These are phyloP conservation scores for Alternaria brassicae DNA, from an alignment of 2,329 filamentous ascomycete species.

Conservation along the genomic window DNA sequence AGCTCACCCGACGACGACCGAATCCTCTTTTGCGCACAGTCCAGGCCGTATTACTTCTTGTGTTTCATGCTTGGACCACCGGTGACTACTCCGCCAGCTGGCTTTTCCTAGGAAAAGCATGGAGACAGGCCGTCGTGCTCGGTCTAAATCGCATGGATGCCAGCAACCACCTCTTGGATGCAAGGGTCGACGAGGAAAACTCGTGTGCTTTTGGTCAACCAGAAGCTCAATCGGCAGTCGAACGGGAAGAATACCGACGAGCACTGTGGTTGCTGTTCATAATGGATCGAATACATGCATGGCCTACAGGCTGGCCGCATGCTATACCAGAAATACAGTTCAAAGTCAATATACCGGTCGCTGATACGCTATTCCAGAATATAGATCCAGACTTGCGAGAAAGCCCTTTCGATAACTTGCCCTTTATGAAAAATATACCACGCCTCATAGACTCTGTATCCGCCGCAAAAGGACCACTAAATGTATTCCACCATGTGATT, in stretches of 20 bases:
- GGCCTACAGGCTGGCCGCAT: constrained; percentile 34
- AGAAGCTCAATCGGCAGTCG: constrained; percentile 16
- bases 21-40: constrained; percentile 31
- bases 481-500: constrained; percentile 32
- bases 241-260: constrained; percentile 40
- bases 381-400: constrained; percentile 15
- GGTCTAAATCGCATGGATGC: constrained; percentile 41
- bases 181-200: not conserved
- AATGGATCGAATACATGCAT: constrained; percentile 36
- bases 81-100: constrained; percentile 42
- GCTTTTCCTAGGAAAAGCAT: constrained; percentile 43
- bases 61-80: constrained; percentile 30
- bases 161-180: not conserved
- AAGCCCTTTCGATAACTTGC: constrained; percentile 7
- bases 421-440: constrained; percentile 35
- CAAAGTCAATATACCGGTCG: constrained; percentile 40
- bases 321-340: constrained; percentile 42
- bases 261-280: constrained; percentile 44
- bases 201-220: not conserved
- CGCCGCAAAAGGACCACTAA: constrained; percentile 17
- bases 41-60: constrained; percentile 36
- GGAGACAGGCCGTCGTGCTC: constrained; percentile 41
- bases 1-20: constrained; percentile 29
- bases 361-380: constrained; percentile 32
- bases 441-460: constrained; percentile 24